phyloP scores from a whole-genome alignment of 2,329 filamentous ascomycete species.

The Aspergillus proliferans region DNA sequence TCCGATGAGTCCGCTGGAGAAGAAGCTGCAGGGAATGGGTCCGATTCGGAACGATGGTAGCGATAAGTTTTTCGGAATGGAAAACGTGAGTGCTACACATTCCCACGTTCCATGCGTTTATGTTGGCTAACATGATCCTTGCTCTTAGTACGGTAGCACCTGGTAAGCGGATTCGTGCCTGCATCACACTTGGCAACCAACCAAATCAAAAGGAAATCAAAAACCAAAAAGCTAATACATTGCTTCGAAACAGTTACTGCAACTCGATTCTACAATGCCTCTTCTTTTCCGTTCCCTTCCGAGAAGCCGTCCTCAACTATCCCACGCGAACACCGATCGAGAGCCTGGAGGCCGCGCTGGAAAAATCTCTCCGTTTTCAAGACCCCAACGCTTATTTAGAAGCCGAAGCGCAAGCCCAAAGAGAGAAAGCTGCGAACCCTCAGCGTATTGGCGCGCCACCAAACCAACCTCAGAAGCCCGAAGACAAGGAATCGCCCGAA shows the following conservation, averaged over 20 bases:
- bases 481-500: constrained; percentile 93
- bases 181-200: not conserved
- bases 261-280: constrained; percentile 97
- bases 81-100: constrained; percentile 66
- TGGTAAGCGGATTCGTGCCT: constrained; percentile 58
- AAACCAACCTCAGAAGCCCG: constrained; percentile 60
- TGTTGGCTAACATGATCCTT: constrained; percentile 14
- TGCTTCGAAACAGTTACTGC: constrained; percentile 64
- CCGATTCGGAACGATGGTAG: constrained; percentile 79
- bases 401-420: constrained; percentile 45
- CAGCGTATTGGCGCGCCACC: constrained; percentile 46
- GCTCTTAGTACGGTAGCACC: constrained; percentile 81
- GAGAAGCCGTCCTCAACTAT: constrained; percentile 89
- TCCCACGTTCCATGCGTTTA: not conserved
- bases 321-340: constrained; percentile 66
- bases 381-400: constrained; percentile 52
- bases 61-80: constrained; percentile 96
- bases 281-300: constrained; percentile 91
- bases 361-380: constrained; percentile 49
- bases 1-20: constrained; percentile 55
- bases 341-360: constrained; percentile 55
- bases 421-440: constrained; percentile 37
- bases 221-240: constrained; percentile 2
- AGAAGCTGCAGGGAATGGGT: constrained; percentile 76
- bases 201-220: not conserved